Conservation (phyloP, 768 basidiomycete genomes). For the Lanmaoa rubissima region DNA sequence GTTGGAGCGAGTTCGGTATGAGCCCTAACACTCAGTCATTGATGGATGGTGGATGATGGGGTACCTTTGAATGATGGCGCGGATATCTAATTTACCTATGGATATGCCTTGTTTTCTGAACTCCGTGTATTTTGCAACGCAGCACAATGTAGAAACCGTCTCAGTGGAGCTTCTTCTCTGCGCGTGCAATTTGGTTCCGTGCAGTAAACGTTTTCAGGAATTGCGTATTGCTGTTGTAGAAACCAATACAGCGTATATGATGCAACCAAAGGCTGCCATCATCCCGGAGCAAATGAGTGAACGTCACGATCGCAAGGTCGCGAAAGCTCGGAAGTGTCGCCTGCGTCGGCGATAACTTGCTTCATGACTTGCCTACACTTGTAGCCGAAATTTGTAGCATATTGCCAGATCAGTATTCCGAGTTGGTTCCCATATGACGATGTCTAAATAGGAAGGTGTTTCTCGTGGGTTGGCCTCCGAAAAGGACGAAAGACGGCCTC, state of each 20-base stretch:
- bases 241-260: too few relatives aligned
- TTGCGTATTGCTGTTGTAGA: too few relatives aligned
- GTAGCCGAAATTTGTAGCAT: background rate
- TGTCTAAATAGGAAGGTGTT: background rate
- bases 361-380: background rate
- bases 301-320: too few relatives aligned
- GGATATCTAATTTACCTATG: background rate
- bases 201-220: too few relatives aligned
- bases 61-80: background rate
- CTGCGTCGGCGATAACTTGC: background rate
- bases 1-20: background rate
- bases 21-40: too few relatives aligned
- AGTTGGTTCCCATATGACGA: background rate
- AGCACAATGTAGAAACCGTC: too few relatives aligned
- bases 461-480: background rate
- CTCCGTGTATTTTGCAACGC: too few relatives aligned
- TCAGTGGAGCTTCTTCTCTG: too few relatives aligned
- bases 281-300: too few relatives aligned
- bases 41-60: background rate
- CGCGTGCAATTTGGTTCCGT: too few relatives aligned
- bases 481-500: background rate
- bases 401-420: too few relatives aligned
- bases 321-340: background rate
- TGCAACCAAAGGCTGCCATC: too few relatives aligned
- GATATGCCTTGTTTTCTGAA: background rate